Percentiles rank a stretch among this genome's conserved stretches.
Evolutionary conservation across 139 green algal species (phyloP).

Genomic region (Mesotaenium endlicherianum): DNA sequence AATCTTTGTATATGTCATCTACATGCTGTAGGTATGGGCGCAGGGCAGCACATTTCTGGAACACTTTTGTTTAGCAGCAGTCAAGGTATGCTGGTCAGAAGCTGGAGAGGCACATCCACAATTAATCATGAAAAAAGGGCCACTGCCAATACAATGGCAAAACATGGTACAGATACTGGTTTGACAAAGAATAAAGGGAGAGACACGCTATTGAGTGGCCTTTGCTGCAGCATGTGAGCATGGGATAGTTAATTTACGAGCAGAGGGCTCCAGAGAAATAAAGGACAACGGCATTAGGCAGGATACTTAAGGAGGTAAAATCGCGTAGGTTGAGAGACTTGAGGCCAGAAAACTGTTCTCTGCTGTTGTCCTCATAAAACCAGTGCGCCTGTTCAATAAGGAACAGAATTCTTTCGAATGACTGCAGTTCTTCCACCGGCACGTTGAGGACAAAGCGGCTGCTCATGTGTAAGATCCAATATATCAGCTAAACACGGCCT

Average conservation of each 20-base stretch:
- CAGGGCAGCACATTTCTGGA: slow-evolving; percentile 58
- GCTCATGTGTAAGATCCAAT: slow-evolving; percentile 52
- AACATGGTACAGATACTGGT: no score
- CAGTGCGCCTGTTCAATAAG: slow-evolving; percentile 91
- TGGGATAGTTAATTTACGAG: no score
- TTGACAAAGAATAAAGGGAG: no score
- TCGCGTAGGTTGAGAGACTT: slow-evolving; percentile 64
- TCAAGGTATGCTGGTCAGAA: no score
- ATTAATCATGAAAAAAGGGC: no score
- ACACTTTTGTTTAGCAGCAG: slow-evolving; percentile 34
- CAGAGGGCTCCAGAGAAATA: neutral
- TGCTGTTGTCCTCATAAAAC: slow-evolving; percentile 84
- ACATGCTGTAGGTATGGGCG: slow-evolving; percentile 59
- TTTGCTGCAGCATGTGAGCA: neutral
- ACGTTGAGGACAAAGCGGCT: slow-evolving; percentile 84
- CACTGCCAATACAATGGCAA: no score
- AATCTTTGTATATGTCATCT: slow-evolving; percentile 76
- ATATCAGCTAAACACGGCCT: neutral
- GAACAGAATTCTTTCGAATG: slow-evolving; percentile 87
- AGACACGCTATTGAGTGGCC: neutral
- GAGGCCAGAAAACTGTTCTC: slow-evolving; percentile 45
- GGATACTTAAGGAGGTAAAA: slow-evolving; percentile 62
- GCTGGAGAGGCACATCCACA: no score
- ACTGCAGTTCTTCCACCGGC: slow-evolving; percentile 74
- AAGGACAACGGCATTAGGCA: neutral